Evolutionary conservation across 1,139 yeast species (phyloP), one percentile per base, ranked within the genome.

Genomic region (Kodamaea sp.): DNA sequence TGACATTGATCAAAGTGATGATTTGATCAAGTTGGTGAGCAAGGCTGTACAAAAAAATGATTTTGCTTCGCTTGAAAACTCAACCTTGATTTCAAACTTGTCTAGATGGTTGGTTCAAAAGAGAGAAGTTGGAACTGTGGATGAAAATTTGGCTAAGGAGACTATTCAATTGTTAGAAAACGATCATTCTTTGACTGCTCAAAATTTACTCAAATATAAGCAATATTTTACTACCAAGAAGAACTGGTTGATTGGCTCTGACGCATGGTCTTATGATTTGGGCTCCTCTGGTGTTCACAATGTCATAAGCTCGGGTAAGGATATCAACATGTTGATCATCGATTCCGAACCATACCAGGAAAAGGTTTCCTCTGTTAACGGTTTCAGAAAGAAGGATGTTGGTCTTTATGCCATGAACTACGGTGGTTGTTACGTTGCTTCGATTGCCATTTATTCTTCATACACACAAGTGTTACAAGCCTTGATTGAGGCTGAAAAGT

Each of bases 361-460:
- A 37, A 64, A 61, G 51, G 62, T 46, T 47, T 51, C 59, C 39
- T 54, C 60, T 38, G 49, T 61, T 38, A 53, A 63, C 37, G 66
- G 69, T 7, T 63, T 67, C 55, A 80, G 95, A 55, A 90, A 92
- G 72, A 90, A 90, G 67, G 96, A 92, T 60, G 81, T 90, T 50
- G 98, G 97, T 44, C 70, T 90, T 40, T 92, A 88, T 58, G 97
- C 97, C 38, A 87, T 90, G 96, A 88, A 88, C 65, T 88, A 84
- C 54, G 95, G 95, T 45, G 79, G 82, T 44, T 83, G 86, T 38
- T 90, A 89, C 56, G 97, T 90, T 48, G 96, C 97, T 6, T 88
- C 96, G 12, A 92, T 89, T 38, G 97, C 97, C 22, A 84, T 90
- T 29, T 90, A 92, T 62, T 78, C 96, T 2, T 88, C 96, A 1